Conservation (phyloP, 805 yeast genomes). For the Debaryomyces hansenii region DNA sequence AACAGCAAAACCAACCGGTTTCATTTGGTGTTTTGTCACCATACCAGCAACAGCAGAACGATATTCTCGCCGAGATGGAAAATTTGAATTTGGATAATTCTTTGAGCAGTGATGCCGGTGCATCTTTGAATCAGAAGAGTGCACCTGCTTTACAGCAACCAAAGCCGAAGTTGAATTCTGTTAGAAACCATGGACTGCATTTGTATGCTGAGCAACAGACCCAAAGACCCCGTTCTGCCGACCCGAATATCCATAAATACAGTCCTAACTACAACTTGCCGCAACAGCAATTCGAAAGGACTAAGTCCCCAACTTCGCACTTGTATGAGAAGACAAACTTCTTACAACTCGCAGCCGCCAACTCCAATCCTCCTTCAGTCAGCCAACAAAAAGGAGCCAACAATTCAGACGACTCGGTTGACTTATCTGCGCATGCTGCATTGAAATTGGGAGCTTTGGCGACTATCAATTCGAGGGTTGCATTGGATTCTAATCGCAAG, state of each 20-base stretch:
- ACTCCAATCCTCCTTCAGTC: constrained; percentile 18
- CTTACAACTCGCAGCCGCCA: constrained; percentile 34
- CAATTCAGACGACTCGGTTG: constrained; percentile 23
- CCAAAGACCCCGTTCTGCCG: constrained; percentile 48
- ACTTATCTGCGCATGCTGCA: constrained; percentile 38
- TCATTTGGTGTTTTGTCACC: constrained; percentile 7
- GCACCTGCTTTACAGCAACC: constrained; percentile 32
- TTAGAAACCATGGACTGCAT: constrained; percentile 14
- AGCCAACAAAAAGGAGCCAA: constrained; percentile 13
- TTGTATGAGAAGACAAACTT: constrained; percentile 45
- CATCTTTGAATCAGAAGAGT: constrained; percentile 5
- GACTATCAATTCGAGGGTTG: constrained; percentile 59
- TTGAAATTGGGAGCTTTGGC: constrained; percentile 66
- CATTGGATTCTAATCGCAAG: constrained; percentile 43
- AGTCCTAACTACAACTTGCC: constrained; percentile 1
- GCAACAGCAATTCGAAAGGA: constrained; percentile 27
- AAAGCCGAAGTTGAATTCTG: constrained; percentile 37
- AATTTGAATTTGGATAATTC: constrained; percentile 11
- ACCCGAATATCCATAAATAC: constrained; percentile 32
- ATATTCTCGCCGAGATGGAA: constrained; percentile 17
- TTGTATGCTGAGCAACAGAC: constrained; percentile 18
- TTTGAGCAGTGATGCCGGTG: constrained; percentile 7
- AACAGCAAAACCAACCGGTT: not conserved
- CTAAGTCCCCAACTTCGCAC: constrained; percentile 42
- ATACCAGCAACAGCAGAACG: constrained; percentile 9